phyloP scores from a whole-genome alignment of 331 rosid genomes.

The Cydonia oblonga region DNA sequence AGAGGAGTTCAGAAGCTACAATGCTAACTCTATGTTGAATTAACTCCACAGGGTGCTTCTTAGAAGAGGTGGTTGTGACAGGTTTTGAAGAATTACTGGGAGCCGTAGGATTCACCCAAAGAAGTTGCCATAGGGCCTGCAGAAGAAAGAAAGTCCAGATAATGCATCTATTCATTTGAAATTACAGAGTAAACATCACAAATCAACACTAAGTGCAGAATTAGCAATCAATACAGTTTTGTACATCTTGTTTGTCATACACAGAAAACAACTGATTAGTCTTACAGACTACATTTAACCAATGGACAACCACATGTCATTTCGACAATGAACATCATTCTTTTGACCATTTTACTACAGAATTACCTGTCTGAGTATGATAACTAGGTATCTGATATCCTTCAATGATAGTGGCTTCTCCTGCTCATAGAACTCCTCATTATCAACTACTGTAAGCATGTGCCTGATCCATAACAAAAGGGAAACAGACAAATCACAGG shows the following conservation, averaged over 20 bases:
- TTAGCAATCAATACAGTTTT: neutral
- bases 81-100: slow-evolving; percentile 38
- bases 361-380: slow-evolving; percentile 81
- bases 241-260: neutral
- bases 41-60: slow-evolving; percentile 56
- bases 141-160: slow-evolving; percentile 16
- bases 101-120: slow-evolving; percentile 70
- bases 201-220: neutral
- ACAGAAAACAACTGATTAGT: neutral
- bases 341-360: slow-evolving; percentile 5
- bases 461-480: slow-evolving; percentile 51
- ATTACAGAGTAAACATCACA: neutral
- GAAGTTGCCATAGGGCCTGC: slow-evolving; percentile 96
- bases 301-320: neutral
- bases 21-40: slow-evolving; percentile 75
- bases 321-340: neutral
- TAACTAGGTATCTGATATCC: slow-evolving; percentile 71
- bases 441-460: slow-evolving; percentile 86
- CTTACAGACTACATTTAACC: neutral
- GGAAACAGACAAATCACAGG: neutral
- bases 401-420: slow-evolving; percentile 81
- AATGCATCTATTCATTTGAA: neutral
- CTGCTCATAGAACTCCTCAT: slow-evolving; percentile 93
- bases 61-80: slow-evolving; percentile 20
- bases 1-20: slow-evolving; percentile 82